A percentile compares a stretch with the other conserved stretches of the same genome.
phyloP scores from a whole-genome alignment of 768 basidiomycete species.

The Hypholoma fasciculare region DNA sequence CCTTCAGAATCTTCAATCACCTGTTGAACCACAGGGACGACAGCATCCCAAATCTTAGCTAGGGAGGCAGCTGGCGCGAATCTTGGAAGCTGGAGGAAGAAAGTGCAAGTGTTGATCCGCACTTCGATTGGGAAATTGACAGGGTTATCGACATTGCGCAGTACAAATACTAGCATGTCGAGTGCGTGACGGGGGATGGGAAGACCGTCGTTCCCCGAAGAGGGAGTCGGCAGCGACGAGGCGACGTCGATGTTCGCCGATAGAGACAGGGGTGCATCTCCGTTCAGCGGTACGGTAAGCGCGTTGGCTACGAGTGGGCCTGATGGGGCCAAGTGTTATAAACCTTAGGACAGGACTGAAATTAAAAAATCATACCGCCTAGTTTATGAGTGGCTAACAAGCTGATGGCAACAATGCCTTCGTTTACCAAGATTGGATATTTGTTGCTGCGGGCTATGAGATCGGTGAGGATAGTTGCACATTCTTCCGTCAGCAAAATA shows the following conservation, averaged over 20 bases:
- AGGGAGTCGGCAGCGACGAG: conserved; percentile 48
- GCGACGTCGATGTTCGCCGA: conserved; percentile 44
- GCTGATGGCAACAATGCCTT: conserved; percentile 82
- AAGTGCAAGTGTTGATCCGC: conserved; percentile 72
- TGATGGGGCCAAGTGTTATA: conserved; percentile 23
- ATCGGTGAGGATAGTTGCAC: conserved; percentile 61
- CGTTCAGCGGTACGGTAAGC: conserved; percentile 44
- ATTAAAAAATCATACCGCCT: conserved; percentile 48
- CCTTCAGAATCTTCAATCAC: conserved; percentile 39
- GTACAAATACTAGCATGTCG: conserved; percentile 65
- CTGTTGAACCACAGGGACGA: conserved; percentile 51
- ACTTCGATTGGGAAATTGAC: conserved; percentile 72
- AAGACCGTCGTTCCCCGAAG: conserved; percentile 37
- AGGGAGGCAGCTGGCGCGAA: conserved; percentile 50
- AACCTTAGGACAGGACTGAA: neutral
- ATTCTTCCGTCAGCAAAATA: conserved; percentile 50
- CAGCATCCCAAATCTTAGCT: conserved; percentile 48
- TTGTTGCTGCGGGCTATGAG: conserved; percentile 76
- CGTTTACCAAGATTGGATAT: conserved; percentile 86
- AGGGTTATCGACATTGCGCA: conserved; percentile 58
- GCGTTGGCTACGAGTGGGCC: conserved; percentile 65
- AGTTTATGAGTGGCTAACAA: conserved; percentile 65
- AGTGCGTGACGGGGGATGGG: conserved; percentile 56
- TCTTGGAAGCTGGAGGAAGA: conserved; percentile 64
- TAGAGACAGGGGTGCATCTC: conserved; percentile 36